Percentiles rank a stretch among this genome's conserved stretches.
These are phyloP conservation scores for Fusarium keratoplasticum DNA, from an alignment of 2,329 filamentous ascomycete genomes.

Conservation along the genomic window DNA sequence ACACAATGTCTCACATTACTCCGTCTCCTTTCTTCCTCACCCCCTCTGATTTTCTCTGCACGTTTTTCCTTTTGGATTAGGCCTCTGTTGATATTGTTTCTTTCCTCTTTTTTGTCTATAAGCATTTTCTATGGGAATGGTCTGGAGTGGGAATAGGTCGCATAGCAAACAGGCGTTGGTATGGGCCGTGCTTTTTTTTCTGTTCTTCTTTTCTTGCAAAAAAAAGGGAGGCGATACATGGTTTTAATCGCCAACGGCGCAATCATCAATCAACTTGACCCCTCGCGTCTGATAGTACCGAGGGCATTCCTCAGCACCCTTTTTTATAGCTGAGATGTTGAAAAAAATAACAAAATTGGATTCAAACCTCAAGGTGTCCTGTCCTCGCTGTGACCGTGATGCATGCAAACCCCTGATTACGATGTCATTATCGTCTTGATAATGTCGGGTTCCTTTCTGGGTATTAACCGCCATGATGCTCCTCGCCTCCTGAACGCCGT, in stretches of 20 bases:
- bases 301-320: slow-evolving; percentile 26
- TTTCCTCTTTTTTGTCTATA: slow-evolving; percentile 32
- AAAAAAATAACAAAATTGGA: slow-evolving; percentile 42
- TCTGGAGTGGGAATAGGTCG: slow-evolving; percentile 40
- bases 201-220: slow-evolving; percentile 11
- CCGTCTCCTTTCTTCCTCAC: slow-evolving; percentile 8
- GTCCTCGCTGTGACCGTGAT: not conserved
- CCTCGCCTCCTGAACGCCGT: slow-evolving; percentile 42
- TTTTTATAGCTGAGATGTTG: slow-evolving; percentile 26
- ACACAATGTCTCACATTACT: slow-evolving; percentile 15
- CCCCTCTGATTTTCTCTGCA: slow-evolving; percentile 20
- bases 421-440: not conserved
- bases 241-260: slow-evolving; percentile 22
- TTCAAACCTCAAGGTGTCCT: slow-evolving; percentile 7
- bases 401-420: not conserved
- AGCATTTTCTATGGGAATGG: slow-evolving; percentile 40
- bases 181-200: slow-evolving; percentile 32
- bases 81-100: slow-evolving; percentile 17
- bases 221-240: slow-evolving; percentile 33
- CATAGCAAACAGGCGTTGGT: slow-evolving; percentile 42
- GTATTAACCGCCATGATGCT: slow-evolving; percentile 36
- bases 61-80: slow-evolving; percentile 7
- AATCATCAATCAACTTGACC: slow-evolving; percentile 21
- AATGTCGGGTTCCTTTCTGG: slow-evolving; percentile 22
- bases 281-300: slow-evolving; percentile 12